These are phyloP conservation scores for Scalesia atractyloides DNA, from an alignment of 129 eudicot species.

Conservation along the genomic window DNA sequence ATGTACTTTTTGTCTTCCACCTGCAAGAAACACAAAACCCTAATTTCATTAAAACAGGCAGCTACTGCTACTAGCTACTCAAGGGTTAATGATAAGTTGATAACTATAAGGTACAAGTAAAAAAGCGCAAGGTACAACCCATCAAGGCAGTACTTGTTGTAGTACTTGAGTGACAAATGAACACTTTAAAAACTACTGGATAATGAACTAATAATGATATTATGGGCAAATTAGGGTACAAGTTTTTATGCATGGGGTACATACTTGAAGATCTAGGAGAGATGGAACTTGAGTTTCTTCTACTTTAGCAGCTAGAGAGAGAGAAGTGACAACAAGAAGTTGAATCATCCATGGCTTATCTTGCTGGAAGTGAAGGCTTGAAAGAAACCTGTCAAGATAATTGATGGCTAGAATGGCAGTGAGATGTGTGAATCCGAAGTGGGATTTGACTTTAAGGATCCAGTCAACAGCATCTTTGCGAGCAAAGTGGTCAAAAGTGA, in stretches of 20 bases:
- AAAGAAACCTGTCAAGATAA: slow-evolving; percentile 62
- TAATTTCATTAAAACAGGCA: not conserved
- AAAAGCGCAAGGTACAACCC: not conserved
- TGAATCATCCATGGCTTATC: slow-evolving; percentile 82
- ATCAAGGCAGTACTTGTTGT: not conserved
- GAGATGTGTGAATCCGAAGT: slow-evolving; percentile 57
- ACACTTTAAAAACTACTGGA: not conserved
- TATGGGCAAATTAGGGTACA: not conserved
- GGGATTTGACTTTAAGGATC: slow-evolving; percentile 59
- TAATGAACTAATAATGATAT: too few relatives aligned
- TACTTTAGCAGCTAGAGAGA: slow-evolving; percentile 82
- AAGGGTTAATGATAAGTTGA: not conserved
- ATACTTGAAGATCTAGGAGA: slow-evolving; percentile 81
- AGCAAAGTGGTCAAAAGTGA: slow-evolving; percentile 12
- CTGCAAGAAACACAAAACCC: slow-evolving; percentile 28
- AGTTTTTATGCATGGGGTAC: not conserved
- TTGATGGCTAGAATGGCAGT: slow-evolving; percentile 66
- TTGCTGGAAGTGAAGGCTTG: slow-evolving; percentile 41
- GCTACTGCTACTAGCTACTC: not conserved
- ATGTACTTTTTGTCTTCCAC: slow-evolving; percentile 57
- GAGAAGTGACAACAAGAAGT: slow-evolving; percentile 67
- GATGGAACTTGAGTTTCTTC: slow-evolving; percentile 74
- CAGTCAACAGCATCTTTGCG: slow-evolving; percentile 61
- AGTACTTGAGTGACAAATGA: slow-evolving; percentile 18
- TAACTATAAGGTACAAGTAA: too few relatives aligned